These are phyloP conservation scores for Claviceps purpurea DNA, from an alignment of 2,329 filamentous ascomycete genomes.

Conservation along the genomic window DNA sequence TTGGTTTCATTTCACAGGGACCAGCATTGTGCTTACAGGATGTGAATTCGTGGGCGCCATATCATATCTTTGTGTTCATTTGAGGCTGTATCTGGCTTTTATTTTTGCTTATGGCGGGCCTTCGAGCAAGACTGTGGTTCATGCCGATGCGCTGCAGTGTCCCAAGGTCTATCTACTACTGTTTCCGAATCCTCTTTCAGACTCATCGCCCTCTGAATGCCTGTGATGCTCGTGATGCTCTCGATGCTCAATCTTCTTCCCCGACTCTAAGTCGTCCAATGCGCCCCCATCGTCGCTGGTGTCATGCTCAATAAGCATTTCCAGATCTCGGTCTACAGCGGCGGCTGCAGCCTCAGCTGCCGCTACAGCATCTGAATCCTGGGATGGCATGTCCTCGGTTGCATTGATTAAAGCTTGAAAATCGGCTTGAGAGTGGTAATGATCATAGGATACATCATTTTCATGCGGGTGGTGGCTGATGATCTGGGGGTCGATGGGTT, in stretches of 20 bases:
- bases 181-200: too few relatives aligned
- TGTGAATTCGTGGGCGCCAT: too few relatives aligned
- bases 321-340: constrained; percentile 35
- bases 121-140: too few relatives aligned
- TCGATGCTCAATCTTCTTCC: constrained; percentile 10
- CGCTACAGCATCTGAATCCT: constrained; percentile 6
- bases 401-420: constrained; percentile 42
- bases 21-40: too few relatives aligned
- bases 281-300: constrained; percentile 22
- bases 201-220: too few relatives aligned
- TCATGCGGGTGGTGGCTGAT: constrained; percentile 25
- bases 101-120: too few relatives aligned
- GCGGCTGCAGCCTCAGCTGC: constrained; percentile 14
- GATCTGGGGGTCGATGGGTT: constrained; percentile 48
- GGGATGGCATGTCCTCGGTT: constrained; percentile 24
- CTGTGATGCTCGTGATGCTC: constrained; percentile 3
- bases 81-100: too few relatives aligned
- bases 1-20: too few relatives aligned
- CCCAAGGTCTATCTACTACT: too few relatives aligned
- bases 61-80: too few relatives aligned
- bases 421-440: constrained; percentile 30
- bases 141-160: too few relatives aligned
- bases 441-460: constrained; percentile 25
- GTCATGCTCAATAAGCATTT: constrained; percentile 37
- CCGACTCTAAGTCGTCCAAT: constrained; percentile 11